phyloP scores from a whole-genome alignment of 2,329 filamentous ascomycete species.

The Pseudocercospora musae region DNA sequence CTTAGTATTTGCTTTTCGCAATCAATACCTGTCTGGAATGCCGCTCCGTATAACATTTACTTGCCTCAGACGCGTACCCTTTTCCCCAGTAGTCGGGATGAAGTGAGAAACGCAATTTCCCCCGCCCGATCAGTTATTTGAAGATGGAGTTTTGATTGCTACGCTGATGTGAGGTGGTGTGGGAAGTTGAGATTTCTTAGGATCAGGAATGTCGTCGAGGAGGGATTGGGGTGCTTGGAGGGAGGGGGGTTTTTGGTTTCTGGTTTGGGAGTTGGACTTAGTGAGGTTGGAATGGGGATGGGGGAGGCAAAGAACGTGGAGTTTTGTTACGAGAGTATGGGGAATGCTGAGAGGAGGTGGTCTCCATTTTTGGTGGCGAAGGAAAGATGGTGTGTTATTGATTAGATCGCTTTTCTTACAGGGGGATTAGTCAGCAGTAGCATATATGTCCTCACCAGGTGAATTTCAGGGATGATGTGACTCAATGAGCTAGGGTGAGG shows the following conservation, averaged over 20 bases:
- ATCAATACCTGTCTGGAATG: slow-evolving; percentile 14
- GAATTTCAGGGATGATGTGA: too few species aligned
- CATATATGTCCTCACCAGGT: not conserved
- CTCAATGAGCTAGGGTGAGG: not conserved
- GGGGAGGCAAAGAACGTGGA: slow-evolving; percentile 11
- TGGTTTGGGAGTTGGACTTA: not conserved
- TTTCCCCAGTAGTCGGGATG: slow-evolving; percentile 18
- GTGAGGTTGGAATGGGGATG: not conserved
- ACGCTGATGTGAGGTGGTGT: slow-evolving; percentile 15
- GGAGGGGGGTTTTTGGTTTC: slow-evolving; percentile 19
- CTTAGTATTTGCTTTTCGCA: slow-evolving; percentile 19
- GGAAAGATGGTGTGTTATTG: not conserved
- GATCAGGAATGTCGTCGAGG: slow-evolving; percentile 22
- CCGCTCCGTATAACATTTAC: slow-evolving; percentile 11
- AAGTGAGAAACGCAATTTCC: slow-evolving; percentile 23
- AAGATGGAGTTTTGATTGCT: slow-evolving; percentile 14
- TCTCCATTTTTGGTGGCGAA: slow-evolving; percentile 10
- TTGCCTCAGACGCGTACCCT: slow-evolving; percentile 20
- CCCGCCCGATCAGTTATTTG: slow-evolving; percentile 18
- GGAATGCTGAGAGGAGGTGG: slow-evolving; percentile 15
- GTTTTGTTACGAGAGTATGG: slow-evolving; percentile 18
- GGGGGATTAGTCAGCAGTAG: not conserved
- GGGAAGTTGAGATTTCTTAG: slow-evolving; percentile 13
- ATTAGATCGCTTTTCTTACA: too few species aligned
- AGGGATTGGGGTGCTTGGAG: slow-evolving; percentile 14